A percentile compares a stretch with the other conserved stretches of the same genome.
Evolutionary conservation across 805 yeast species (phyloP).

Genomic region (Cyberlindnera mycetangii): DNA sequence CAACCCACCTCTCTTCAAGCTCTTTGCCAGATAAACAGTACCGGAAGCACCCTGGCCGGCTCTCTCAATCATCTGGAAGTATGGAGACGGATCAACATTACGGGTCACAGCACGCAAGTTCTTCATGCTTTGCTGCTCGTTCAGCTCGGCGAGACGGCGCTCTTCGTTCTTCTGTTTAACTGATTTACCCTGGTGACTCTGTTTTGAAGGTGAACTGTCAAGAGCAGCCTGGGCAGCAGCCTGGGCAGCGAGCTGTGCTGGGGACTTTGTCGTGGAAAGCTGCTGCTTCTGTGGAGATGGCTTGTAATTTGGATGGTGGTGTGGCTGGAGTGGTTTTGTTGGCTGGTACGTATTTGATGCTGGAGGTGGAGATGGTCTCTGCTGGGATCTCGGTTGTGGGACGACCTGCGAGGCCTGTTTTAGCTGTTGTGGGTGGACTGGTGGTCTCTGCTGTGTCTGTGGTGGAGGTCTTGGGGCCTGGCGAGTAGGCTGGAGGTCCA

Average conservation of each 20-base stretch:
- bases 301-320: constrained; percentile 25
- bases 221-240: constrained; percentile 38
- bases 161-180: constrained; percentile 40
- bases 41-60: constrained; percentile 99
- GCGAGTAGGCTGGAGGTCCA: constrained; percentile 26
- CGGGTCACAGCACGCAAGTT: constrained; percentile 80
- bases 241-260: constrained; percentile 25
- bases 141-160: constrained; percentile 58
- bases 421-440: constrained; percentile 8
- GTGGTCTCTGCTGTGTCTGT: constrained; percentile 16
- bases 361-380: constrained; percentile 12
- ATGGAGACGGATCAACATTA: constrained; percentile 80
- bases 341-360: constrained; percentile 13
- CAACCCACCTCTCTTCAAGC: constrained; percentile 49
- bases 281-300: constrained; percentile 20
- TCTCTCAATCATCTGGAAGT: constrained; percentile 70
- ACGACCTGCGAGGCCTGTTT: constrained; percentile 18
- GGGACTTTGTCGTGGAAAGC: constrained; percentile 13
- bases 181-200: constrained; percentile 24
- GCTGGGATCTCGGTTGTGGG: constrained; percentile 25
- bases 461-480: constrained; percentile 31
- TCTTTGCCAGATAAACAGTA: constrained; percentile 83
- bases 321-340: constrained; percentile 28
- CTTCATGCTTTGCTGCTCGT: constrained; percentile 84
- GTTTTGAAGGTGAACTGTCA: constrained; percentile 23